A percentile compares a stretch with the other conserved stretches of the same genome.
These are phyloP conservation scores for Chlorella sp. DNA, from an alignment of 139 green algal genomes.

Conservation along the genomic window DNA sequence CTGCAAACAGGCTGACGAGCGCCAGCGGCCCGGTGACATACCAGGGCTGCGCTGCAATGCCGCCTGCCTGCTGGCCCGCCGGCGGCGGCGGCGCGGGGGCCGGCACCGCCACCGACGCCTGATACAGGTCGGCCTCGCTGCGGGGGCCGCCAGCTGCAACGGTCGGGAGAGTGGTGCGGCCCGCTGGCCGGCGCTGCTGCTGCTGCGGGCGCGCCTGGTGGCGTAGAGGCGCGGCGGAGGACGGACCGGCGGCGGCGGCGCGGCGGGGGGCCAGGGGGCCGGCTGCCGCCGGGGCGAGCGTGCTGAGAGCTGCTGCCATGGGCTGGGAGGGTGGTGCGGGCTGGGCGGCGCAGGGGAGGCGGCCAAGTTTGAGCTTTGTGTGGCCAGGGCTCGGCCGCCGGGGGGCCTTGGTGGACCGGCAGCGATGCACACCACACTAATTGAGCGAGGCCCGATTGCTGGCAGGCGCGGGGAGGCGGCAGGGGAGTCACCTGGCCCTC, in stretches of 20 bases:
- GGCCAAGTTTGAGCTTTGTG: neutral
- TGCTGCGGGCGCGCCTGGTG: neutral
- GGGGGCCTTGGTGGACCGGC: neutral
- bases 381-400: neutral
- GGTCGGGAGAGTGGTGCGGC: neutral
- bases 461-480: neutral
- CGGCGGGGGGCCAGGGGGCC: neutral
- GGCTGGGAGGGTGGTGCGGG: neutral
- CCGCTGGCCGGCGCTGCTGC: too few species aligned
- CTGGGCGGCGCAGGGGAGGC: neutral
- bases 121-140: constrained; percentile 42
- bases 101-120: neutral
- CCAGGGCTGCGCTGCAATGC: neutral
- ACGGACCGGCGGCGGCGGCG: neutral
- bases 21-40: constrained; percentile 17
- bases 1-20: constrained; percentile 7
- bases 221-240: neutral
- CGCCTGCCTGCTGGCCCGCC: neutral
- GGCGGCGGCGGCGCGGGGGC: neutral
- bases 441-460: neutral
- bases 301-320: neutral
- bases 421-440: neutral
- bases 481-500: neutral
- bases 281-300: neutral
- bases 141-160: neutral